Base-by-base conservation (phyloP, 2,329 filamentous ascomycete genomes). In the Cryphonectria naterciae region DNA sequence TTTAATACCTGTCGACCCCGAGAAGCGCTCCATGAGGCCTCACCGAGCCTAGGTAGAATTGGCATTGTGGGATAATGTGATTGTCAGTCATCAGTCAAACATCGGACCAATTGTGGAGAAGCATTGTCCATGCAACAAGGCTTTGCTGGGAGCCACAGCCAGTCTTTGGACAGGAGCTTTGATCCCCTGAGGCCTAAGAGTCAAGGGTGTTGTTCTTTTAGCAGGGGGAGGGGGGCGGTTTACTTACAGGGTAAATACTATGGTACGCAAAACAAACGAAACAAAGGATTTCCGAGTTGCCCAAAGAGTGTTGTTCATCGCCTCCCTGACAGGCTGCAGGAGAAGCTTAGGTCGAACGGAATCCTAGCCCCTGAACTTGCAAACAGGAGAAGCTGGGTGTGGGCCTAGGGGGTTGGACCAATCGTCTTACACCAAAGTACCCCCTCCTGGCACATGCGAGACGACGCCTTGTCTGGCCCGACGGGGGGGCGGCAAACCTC, bases 351-450 rank as follows among this genome's bases (percentile, higher is more conserved):
- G 32, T 68, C 67, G 56, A 68, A 46, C 63, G 49, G 49, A 61
- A 43, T 17, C 49, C 22, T n/a, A 13, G 35, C 67, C 56, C 58
- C 41, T 68, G 58, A 68, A 37, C 41, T 28, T 15, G 67, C 19
- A 56, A 63, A 68, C 67, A 68, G 60, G 67, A 63, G 66, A 25
- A 37, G 46, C 49, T 64, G 15, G n/a, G 11, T 22, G 67, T 58
- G 60, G 60, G 58, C n/a, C 43, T 22, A 15, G 46, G 39, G 32
- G 41, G 35, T 46, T 39, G 25, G 66, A 28, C 66, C 66, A 68
- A 68, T 68, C 58, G 25, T 68, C 67, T 68, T 68, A 68, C 67
- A 68, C 67, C 60, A 32, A n/a, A 64, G 65, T n/a, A 7, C 28
- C 37, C n/a, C 41, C 43, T 49, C 35, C 19, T 41, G 11, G 58